A percentile compares a stretch with the other conserved stretches of the same genome.
Evolutionary conservation across 495 filamentous ascomycete genomes (phyloP).

Genomic region (Hyaloscypha hepaticicola): DNA sequence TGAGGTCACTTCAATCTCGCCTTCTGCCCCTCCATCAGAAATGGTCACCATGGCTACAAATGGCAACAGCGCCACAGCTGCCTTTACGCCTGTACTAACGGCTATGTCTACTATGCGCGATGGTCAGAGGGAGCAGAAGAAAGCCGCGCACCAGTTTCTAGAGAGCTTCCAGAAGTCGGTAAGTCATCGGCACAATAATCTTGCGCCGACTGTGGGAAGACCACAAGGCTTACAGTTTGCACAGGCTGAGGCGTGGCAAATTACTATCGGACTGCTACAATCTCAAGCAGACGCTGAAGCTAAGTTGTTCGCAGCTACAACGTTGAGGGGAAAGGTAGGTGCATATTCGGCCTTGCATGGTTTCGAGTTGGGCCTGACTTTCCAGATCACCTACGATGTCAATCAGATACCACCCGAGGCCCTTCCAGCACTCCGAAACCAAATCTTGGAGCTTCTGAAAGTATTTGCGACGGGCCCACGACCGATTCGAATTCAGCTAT

Average conservation of each 20-base stretch:
- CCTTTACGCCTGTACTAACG: constrained; percentile 79
- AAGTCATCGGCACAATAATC: constrained; percentile 38
- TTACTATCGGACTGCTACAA: constrained; percentile 81
- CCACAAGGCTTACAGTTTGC: constrained; percentile 18
- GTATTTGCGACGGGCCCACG: constrained; percentile 78
- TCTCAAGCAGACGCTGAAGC: constrained; percentile 73
- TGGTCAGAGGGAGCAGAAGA: constrained; percentile 78
- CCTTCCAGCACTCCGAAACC: constrained; percentile 73
- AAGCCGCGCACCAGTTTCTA: constrained; percentile 84
- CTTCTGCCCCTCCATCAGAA: constrained; percentile 29
- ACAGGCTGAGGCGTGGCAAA: constrained; percentile 86
- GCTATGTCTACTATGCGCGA: constrained; percentile 92
- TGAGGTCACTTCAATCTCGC: constrained; percentile 8
- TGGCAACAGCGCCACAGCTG: constrained; percentile 53
- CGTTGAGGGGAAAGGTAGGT: constrained; percentile 93
- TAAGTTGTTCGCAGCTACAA: constrained; percentile 94
- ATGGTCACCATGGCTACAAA: constrained; percentile 44
- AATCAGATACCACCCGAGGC: constrained; percentile 80
- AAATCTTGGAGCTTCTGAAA: constrained; percentile 75
- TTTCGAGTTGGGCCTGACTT: constrained; percentile 9
- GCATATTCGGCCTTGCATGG: background rate
- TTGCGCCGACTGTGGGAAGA: constrained; percentile 19
- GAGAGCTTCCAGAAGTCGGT: constrained; percentile 99
- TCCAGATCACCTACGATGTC: constrained; percentile 77
- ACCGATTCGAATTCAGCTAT: constrained; percentile 90